These are phyloP conservation scores for Hymenoscyphus fraxineus DNA, from an alignment of 2,329 filamentous ascomycete genomes.

Conservation along the genomic window DNA sequence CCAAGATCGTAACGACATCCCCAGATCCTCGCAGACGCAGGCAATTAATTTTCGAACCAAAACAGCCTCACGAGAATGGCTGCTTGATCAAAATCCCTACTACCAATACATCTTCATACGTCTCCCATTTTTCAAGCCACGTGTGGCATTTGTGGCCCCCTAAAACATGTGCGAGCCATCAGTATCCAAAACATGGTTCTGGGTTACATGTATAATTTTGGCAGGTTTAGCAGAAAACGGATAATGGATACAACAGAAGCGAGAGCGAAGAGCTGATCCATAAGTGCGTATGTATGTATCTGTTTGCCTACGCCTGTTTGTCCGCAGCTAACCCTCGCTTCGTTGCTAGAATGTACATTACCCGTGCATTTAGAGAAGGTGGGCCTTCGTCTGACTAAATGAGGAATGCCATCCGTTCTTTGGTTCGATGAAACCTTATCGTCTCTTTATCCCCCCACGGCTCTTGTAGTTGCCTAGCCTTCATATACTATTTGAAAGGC, in stretches of 20 bases:
- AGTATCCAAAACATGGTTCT: not conserved
- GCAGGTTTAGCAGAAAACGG: not conserved
- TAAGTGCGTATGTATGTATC: not conserved
- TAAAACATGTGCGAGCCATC: not conserved
- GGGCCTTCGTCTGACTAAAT: not conserved
- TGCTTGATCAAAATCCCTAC: not conserved
- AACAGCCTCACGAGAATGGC: slow-evolving; percentile 1
- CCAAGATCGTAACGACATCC: not conserved
- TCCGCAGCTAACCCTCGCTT: not conserved
- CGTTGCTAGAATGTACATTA: not conserved
- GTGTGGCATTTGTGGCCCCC: not conserved
- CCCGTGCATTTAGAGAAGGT: not conserved
- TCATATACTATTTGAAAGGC: not conserved
- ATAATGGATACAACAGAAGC: not conserved
- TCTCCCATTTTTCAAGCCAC: not conserved
- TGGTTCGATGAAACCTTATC: not conserved
- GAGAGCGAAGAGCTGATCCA: not conserved
- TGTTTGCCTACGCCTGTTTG: not conserved
- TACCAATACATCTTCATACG: not conserved
- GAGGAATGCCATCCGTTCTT: not conserved
- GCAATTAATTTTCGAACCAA: not conserved
- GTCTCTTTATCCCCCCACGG: not conserved
- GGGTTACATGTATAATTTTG: not conserved
- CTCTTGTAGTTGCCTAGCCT: not conserved
- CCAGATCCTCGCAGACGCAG: slow-evolving; percentile 1